phyloP scores from a whole-genome alignment of 257 asterid species.

The Echium plantagineum region DNA sequence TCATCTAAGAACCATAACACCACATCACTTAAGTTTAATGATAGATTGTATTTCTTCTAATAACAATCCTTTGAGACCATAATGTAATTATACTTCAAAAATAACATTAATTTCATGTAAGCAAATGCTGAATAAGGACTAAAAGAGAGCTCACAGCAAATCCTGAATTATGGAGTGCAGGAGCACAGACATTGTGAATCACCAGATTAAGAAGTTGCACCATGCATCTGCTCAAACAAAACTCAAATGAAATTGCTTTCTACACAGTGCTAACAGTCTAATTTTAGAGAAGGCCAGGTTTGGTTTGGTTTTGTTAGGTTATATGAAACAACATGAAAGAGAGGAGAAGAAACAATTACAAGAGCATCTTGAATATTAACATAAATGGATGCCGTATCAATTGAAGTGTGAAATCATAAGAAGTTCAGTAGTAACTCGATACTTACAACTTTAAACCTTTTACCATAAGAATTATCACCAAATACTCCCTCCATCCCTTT shows the following conservation, averaged over 20 bases:
- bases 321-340: not conserved
- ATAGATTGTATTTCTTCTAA: not conserved
- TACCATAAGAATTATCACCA: too few relatives aligned
- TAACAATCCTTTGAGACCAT: not conserved
- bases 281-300: too few relatives aligned
- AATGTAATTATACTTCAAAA: not conserved
- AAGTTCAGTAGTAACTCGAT: not conserved
- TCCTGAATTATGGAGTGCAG: conserved; percentile 93
- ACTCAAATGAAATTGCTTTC: conserved; percentile 5
- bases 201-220: conserved; percentile 87
- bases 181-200: conserved; percentile 61
- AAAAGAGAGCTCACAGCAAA: conserved; percentile 69
- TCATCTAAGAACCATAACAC: not conserved
- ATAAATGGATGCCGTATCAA: not conserved
- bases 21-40: not conserved
- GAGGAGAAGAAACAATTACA: not conserved
- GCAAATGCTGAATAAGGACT: conserved; percentile 2
- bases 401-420: not conserved
- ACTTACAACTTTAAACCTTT: not conserved
- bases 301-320: too few relatives aligned
- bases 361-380: not conserved
- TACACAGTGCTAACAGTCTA: not conserved
- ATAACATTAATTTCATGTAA: not conserved
- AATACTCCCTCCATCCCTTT: too few relatives aligned
- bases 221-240: conserved; percentile 57